Conservation (phyloP, 2,329 filamentous ascomycete species). For the Venturia carpophila region DNA sequence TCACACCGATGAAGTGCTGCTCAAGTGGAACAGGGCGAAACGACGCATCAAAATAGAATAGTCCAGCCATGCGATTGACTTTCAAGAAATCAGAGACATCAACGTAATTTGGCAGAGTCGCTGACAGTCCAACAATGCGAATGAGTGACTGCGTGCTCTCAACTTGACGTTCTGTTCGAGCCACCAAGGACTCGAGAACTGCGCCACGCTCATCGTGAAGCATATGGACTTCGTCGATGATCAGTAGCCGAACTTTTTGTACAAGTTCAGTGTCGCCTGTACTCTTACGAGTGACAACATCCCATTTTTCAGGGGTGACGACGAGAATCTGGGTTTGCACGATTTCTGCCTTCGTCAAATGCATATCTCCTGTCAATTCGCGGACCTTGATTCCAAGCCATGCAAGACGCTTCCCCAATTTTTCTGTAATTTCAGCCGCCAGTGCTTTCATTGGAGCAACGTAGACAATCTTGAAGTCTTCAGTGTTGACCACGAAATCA, state of each 20-base stretch:
- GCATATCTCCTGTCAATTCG: slow-evolving; percentile 97
- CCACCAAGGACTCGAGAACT: slow-evolving; percentile 91
- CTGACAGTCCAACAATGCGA: slow-evolving; percentile 88
- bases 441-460: slow-evolving; percentile 98
- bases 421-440: slow-evolving; percentile 91
- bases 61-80: slow-evolving; percentile 82
- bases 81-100: slow-evolving; percentile 96
- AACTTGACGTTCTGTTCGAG: slow-evolving; percentile 88
- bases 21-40: slow-evolving; percentile 94
- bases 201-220: slow-evolving; percentile 95
- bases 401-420: slow-evolving; percentile 80
- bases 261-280: slow-evolving; percentile 96
- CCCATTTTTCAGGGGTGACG: slow-evolving; percentile 98
- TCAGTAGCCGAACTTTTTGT: slow-evolving; percentile 89
- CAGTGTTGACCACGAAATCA: slow-evolving; percentile 72
- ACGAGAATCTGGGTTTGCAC: slow-evolving; percentile 96
- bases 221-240: slow-evolving; percentile 99
- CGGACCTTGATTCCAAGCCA: slow-evolving; percentile 91
- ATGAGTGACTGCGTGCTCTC: slow-evolving; percentile 98
- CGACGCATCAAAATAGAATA: slow-evolving; percentile 96
- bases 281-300: slow-evolving; percentile 93
- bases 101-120: slow-evolving; percentile 90
- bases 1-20: slow-evolving; percentile 95
- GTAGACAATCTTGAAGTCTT: slow-evolving; percentile 97
- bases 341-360: slow-evolving; percentile 93